These are phyloP conservation scores for Fusarium pseudograminearum DNA, from an alignment of 2,329 filamentous ascomycete species.

Conservation along the genomic window DNA sequence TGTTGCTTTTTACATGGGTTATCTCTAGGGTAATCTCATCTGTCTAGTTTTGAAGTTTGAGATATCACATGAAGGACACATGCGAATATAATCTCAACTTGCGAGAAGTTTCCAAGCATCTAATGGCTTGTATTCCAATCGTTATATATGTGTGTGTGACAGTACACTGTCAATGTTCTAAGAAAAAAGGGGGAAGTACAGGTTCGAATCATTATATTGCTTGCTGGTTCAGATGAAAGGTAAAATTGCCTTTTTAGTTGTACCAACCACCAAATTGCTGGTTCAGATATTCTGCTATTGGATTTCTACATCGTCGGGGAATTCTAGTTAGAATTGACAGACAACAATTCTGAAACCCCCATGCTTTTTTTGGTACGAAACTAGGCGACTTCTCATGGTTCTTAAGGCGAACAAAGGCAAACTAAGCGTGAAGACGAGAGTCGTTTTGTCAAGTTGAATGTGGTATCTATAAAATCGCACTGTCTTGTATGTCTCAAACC, in stretches of 20 bases:
- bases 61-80: background rate
- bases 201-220: background rate
- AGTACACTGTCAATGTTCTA: too few relatives aligned
- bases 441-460: background rate
- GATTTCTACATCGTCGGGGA: background rate
- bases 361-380: accelerated
- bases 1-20: background rate
- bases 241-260: too few relatives aligned
- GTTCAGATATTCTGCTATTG: background rate
- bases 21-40: background rate
- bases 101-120: background rate
- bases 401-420: background rate
- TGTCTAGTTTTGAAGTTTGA: background rate
- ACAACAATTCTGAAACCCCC: too few relatives aligned
- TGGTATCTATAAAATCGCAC: constrained; percentile 21
- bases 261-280: too few relatives aligned
- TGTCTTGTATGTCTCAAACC: background rate
- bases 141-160: too few relatives aligned
- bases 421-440: background rate
- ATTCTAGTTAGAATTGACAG: background rate
- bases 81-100: background rate
- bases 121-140: too few relatives aligned
- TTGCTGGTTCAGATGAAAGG: background rate
- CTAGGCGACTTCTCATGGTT: too few relatives aligned
- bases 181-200: too few relatives aligned